Evolutionary conservation across 139 green algal species (phyloP), one percentile per base, ranked within the genome.

Genomic region (Chlorella sorokiniana): DNA sequence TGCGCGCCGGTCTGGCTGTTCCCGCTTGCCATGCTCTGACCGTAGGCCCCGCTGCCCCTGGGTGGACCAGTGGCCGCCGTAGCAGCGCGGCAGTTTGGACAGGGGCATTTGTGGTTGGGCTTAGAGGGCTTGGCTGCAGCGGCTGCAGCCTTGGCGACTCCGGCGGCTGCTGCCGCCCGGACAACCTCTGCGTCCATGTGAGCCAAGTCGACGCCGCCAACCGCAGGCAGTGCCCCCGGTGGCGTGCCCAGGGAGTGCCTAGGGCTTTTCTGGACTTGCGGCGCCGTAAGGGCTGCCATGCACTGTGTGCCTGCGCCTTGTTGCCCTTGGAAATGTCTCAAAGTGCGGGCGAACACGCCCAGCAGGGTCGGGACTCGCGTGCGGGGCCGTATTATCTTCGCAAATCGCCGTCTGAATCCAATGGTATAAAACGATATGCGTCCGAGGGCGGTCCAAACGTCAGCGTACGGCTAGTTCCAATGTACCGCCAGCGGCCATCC

Each of bases 41-140:
- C 56, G n/a, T 56, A 65, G n/a, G 56, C 16, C 10, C 6, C 16
- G 6, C 23, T 29, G 18, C 56, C 56, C 56, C n/a, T 65, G 16
- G 63, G 8, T 22, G 8, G 8, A 42, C 27, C 63, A 5, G 31
- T 4, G 8, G 9, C 9, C 29, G 71, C 31, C 9, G 52, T 35
- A 56, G 35, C 23, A 2, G 25, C 25, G 2, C 64, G 77, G 65
- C 78, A 83, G 48, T 83, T 83, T 18, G 78, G 78, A 51, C 78
- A 83, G 5, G 78, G 78, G 78, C 78, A 83, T 31, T 22, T 29
- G 37, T 51, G 45, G 64, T 82, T 82, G 73, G n/a, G 27, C 31
- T 33, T 78, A 31, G 14, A 31, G 0, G 18, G 7, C 18, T 69
- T 38, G 71, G 27, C 35, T 23, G n/a, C 23, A 27, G 68, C 68